A percentile compares a stretch with the other conserved stretches of the same genome.
Conservation (phyloP, 306 rosid genomes). For the Cyclanthera cordifolia region DNA sequence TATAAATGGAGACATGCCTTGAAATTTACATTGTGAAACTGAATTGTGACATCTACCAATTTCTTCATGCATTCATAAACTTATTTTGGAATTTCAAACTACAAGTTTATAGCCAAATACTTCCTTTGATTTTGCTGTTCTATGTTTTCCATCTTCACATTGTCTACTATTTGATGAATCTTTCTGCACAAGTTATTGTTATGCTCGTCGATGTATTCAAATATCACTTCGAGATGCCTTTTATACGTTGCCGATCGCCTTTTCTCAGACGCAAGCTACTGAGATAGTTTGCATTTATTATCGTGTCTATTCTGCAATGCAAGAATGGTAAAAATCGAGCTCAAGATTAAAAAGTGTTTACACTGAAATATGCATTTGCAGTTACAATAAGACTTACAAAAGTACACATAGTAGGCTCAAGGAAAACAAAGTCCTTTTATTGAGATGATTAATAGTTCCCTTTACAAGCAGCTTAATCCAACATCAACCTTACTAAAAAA, state of each 20-base stretch:
- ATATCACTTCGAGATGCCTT: conserved; percentile 83
- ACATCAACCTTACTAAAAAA: no score
- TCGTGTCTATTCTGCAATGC: conserved; percentile 65
- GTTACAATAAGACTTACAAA: no score
- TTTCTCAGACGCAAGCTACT: conserved; percentile 73
- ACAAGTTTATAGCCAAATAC: conserved; percentile 11
- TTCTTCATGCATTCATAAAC: not conserved
- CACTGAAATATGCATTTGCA: no score
- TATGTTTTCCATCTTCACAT: conserved; percentile 65
- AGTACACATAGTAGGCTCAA: no score
- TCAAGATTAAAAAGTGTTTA: no score
- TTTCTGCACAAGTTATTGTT: conserved; percentile 68
- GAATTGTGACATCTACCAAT: not conserved
- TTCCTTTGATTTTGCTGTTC: conserved; percentile 45
- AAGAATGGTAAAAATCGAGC: conserved; percentile 1
- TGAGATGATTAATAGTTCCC: no score
- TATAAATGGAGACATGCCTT: not conserved
- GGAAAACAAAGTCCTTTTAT: no score
- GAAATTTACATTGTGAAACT: not conserved
- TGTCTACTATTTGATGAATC: conserved; percentile 76
- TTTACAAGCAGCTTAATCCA: no score
- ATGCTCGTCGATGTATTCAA: conserved; percentile 88
- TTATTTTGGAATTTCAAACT: no score
- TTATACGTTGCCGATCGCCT: conserved; percentile 76
- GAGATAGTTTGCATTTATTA: conserved; percentile 73